Conservation (phyloP, 1,284 basidiomycete genomes). For the Waitea zeae region DNA sequence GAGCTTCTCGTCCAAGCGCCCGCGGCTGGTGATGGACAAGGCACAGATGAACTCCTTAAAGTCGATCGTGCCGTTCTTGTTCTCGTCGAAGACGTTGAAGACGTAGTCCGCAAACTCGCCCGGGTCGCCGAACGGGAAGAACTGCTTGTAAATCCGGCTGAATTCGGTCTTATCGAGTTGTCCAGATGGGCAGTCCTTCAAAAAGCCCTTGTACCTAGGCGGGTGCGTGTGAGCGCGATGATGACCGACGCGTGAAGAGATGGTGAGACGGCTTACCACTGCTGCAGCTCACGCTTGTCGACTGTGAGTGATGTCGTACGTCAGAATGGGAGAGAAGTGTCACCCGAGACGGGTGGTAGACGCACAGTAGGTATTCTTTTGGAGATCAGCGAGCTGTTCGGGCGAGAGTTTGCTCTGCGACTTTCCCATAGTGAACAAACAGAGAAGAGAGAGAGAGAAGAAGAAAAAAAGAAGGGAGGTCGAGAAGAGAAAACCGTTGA, state of each 20-base stretch:
- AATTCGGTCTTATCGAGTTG: slow-evolving; percentile 95
- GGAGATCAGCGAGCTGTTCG: slow-evolving; percentile 89
- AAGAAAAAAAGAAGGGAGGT: too few relatives aligned
- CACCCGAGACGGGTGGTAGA: slow-evolving; percentile 9
- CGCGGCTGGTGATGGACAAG: slow-evolving; percentile 86
- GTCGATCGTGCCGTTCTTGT: slow-evolving; percentile 92
- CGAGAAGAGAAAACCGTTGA: too few relatives aligned
- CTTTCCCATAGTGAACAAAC: slow-evolving; percentile 64
- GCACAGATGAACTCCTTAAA: slow-evolving; percentile 99
- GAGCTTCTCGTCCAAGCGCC: slow-evolving; percentile 93
- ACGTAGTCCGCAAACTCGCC: slow-evolving; percentile 96
- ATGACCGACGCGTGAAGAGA: slow-evolving; percentile 5
- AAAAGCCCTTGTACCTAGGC: slow-evolving; percentile 92
- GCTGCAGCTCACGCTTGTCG: slow-evolving; percentile 98
- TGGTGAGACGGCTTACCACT: slow-evolving; percentile 47
- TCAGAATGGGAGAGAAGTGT: slow-evolving; percentile 9
- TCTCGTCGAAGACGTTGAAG: slow-evolving; percentile 94
- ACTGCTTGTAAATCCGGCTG: slow-evolving; percentile 97
- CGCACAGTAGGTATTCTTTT: slow-evolving; percentile 98
- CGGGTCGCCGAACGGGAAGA: slow-evolving; percentile 99
- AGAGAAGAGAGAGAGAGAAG: slow-evolving; percentile 7
- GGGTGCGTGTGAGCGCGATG: slow-evolving; percentile 5
- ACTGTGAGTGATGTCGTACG: slow-evolving; percentile 36
- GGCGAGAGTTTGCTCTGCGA: slow-evolving; percentile 91
- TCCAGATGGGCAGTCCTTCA: slow-evolving; percentile 97